phyloP scores from a whole-genome alignment of 495 filamentous ascomycete genomes.

The Daldinia vernicosa region DNA sequence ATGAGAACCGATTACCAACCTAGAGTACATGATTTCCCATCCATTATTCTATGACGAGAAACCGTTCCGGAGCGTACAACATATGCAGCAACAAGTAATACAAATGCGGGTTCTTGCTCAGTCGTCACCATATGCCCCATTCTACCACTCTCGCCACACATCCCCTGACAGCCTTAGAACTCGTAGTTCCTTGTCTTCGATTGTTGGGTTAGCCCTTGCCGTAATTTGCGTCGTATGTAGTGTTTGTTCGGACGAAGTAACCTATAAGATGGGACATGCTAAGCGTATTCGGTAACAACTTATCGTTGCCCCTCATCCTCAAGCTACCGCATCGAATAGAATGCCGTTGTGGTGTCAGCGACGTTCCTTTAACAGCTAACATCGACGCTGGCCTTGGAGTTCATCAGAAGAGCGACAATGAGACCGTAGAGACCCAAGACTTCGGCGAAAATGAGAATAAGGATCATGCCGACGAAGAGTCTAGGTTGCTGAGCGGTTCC shows the following conservation, averaged over 20 bases:
- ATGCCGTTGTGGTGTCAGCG: neutral
- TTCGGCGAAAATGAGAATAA: constrained; percentile 99
- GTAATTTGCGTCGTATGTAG: constrained; percentile 22
- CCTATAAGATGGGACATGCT: constrained; percentile 17
- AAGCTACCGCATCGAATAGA: constrained; percentile 21
- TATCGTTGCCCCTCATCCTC: constrained; percentile 31
- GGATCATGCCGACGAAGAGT: constrained; percentile 99
- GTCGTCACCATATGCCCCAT: constrained; percentile 55
- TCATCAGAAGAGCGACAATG: constrained; percentile 99
- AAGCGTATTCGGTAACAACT: constrained; percentile 32
- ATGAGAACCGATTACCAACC: constrained; percentile 48
- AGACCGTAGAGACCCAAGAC: constrained; percentile 98
- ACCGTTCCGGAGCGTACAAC: constrained; percentile 46
- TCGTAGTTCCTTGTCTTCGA: constrained; percentile 38
- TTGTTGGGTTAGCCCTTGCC: constrained; percentile 39
- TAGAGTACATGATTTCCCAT: constrained; percentile 56
- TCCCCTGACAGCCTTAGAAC: constrained; percentile 36
- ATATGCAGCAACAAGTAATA: constrained; percentile 52
- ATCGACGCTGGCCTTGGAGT: constrained; percentile 76
- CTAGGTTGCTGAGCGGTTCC: constrained; percentile 97
- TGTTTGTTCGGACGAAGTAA: constrained; percentile 17
- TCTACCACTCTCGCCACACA: constrained; percentile 40
- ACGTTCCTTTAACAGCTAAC: constrained; percentile 50
- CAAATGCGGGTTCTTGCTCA: constrained; percentile 50
- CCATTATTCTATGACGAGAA: constrained; percentile 56